Percentiles rank a stretch among this genome's conserved stretches.
Evolutionary conservation across 305 asterid species (phyloP).

Genomic region (Fraxinus velutina): DNA sequence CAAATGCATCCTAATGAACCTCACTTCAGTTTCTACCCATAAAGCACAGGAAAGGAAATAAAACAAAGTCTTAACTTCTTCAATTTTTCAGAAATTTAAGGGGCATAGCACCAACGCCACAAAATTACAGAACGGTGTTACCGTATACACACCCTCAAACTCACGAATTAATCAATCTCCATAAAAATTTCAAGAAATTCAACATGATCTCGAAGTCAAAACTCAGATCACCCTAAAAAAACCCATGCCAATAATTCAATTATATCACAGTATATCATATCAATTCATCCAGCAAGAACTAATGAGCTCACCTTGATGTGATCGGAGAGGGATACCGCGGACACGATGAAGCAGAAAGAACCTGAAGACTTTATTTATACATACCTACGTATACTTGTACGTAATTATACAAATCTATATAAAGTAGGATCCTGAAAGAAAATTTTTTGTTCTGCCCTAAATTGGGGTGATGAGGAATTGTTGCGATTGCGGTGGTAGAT

Average conservation of each 20-base stretch:
- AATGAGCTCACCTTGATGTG: not conserved
- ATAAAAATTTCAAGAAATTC: not conserved
- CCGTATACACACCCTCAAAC: not conserved
- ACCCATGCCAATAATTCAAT: not conserved
- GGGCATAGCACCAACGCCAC: not conserved
- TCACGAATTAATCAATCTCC: not conserved
- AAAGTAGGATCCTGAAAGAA: not conserved
- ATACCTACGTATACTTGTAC: not conserved
- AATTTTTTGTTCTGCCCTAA: not conserved
- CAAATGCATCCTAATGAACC: not conserved
- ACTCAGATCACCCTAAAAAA: not conserved
- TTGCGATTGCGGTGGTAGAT: not conserved
- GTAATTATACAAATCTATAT: not conserved
- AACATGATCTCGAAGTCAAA: not conserved
- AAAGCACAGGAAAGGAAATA: not conserved
- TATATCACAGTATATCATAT: not conserved
- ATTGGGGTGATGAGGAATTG: not conserved
- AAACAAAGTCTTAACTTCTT: not conserved
- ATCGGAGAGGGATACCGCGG: not conserved
- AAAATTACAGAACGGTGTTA: not conserved
- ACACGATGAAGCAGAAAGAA: not conserved
- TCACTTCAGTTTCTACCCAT: not conserved
- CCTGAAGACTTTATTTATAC: not conserved
- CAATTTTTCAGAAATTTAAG: not conserved
- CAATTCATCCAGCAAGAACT: not conserved